Percentiles rank a stretch among this genome's conserved stretches.
These are phyloP conservation scores for Alternaria conjuncta DNA, from an alignment of 2,329 filamentous ascomycete species.

Conservation along the genomic window DNA sequence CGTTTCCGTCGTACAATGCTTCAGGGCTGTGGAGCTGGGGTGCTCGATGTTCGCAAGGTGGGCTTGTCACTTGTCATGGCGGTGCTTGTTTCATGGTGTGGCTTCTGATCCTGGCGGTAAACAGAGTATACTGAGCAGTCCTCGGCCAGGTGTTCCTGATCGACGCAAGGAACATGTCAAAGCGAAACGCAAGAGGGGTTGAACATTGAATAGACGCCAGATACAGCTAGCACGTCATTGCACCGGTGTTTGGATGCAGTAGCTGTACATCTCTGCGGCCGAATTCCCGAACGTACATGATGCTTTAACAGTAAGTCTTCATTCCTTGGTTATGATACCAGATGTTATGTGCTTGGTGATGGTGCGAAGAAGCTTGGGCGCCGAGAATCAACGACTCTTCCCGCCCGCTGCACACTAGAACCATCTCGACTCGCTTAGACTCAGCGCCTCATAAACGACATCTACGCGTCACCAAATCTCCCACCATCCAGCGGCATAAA, in stretches of 20 bases:
- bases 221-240: not conserved
- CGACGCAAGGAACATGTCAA: slow-evolving; percentile 23
- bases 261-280: not conserved
- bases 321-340: not conserved
- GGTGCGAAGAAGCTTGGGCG: not conserved
- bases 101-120: slow-evolving; percentile 8
- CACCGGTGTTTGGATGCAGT: not conserved
- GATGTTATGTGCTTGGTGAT: not conserved
- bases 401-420: not conserved
- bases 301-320: not conserved
- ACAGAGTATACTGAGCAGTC: not conserved
- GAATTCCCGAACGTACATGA: not conserved
- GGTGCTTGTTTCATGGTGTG: slow-evolving; percentile 19
- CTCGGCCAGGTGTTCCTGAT: slow-evolving; percentile 18
- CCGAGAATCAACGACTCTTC: not conserved
- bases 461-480: slow-evolving; percentile 5
- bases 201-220: not conserved
- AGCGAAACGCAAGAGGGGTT: slow-evolving; percentile 20
- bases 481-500: not conserved
- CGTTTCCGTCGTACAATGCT: slow-evolving; percentile 15
- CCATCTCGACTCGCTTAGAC: slow-evolving; percentile 1
- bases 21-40: slow-evolving; percentile 14
- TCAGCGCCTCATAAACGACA: not conserved
- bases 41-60: slow-evolving; percentile 3
- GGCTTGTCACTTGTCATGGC: slow-evolving; percentile 4